Evolutionary conservation across 1,139 yeast species (phyloP).

Genomic region (Hansenula lynferdii): DNA sequence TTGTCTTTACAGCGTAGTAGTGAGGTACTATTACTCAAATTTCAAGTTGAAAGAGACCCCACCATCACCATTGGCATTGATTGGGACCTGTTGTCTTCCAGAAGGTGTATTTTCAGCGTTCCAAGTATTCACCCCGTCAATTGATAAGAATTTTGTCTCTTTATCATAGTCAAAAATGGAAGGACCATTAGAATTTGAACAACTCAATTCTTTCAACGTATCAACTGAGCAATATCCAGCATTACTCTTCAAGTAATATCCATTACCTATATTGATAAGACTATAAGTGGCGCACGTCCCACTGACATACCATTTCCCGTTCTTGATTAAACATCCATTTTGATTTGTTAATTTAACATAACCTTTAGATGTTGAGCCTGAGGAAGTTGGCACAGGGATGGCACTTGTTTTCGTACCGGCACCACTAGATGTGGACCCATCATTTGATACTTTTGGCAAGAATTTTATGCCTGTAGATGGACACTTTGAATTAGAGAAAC

Average conservation of each 20-base stretch:
- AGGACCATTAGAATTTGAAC: constrained; percentile 35
- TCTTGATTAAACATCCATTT: constrained; percentile 75
- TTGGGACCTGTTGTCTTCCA: constrained; percentile 46
- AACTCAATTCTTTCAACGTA: constrained; percentile 28
- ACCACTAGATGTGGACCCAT: constrained; percentile 28
- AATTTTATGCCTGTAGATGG: constrained; percentile 67
- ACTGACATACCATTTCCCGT: constrained; percentile 76
- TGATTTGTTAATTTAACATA: constrained; percentile 49
- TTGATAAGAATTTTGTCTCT: constrained; percentile 42
- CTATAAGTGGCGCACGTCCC: constrained; percentile 86
- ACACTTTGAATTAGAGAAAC: constrained; percentile 55
- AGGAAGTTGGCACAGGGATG: constrained; percentile 25
- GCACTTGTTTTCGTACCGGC: no score
- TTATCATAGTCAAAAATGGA: constrained; percentile 52
- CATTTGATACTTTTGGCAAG: constrained; percentile 58
- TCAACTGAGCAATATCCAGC: constrained; percentile 48
- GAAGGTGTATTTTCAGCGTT: constrained; percentile 50
- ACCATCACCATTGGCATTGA: constrained; percentile 48
- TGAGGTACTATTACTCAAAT: constrained; percentile 16
- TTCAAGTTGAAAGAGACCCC: constrained; percentile 39
- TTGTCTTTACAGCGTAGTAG: background rate
- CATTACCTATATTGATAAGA: constrained; percentile 55
- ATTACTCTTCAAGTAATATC: constrained; percentile 25
- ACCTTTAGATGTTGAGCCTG: constrained; percentile 26
- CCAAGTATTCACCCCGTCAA: constrained; percentile 66